Evolutionary conservation across 306 rosid genomes (phyloP).

Genomic region (Cucurbita argyrosperma): DNA sequence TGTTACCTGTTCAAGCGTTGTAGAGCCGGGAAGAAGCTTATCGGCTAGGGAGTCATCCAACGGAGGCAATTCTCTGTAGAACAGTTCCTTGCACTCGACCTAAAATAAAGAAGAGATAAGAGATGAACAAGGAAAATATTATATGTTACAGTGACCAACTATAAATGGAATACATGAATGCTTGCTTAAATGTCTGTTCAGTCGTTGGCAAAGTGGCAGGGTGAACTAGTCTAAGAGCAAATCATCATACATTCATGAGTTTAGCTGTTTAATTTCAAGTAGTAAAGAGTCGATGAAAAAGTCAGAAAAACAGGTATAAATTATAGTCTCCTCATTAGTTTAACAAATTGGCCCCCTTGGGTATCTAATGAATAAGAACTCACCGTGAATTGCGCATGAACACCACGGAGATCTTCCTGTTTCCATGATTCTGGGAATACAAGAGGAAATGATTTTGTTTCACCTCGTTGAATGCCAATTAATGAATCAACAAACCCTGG

Average conservation of each 20-base stretch:
- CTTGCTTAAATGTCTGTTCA: background rate
- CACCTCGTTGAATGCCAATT: constrained; percentile 56
- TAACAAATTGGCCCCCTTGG: background rate
- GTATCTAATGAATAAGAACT: constrained; percentile 15
- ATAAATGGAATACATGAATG: background rate
- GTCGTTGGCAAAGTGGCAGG: background rate
- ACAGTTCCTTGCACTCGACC: constrained; percentile 93
- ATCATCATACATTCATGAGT: background rate
- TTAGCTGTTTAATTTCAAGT: background rate
- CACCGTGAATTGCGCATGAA: constrained; percentile 86
- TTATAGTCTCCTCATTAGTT: background rate
- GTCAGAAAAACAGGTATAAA: background rate
- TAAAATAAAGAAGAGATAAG: constrained; percentile 17
- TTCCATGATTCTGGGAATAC: constrained; percentile 87
- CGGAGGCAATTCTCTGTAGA: constrained; percentile 78
- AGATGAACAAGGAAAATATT: background rate
- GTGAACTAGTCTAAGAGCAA: background rate
- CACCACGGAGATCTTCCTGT: constrained; percentile 64
- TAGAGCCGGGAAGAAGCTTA: constrained; percentile 69
- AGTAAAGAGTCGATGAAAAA: background rate
- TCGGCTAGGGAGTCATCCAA: constrained; percentile 78
- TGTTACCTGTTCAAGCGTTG: constrained; percentile 62
- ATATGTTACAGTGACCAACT: background rate
- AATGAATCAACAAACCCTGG: constrained; percentile 78
- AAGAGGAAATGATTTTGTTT: constrained; percentile 72